phyloP scores from a whole-genome alignment of 1,284 basidiomycete genomes.

The Grifola frondosa region DNA sequence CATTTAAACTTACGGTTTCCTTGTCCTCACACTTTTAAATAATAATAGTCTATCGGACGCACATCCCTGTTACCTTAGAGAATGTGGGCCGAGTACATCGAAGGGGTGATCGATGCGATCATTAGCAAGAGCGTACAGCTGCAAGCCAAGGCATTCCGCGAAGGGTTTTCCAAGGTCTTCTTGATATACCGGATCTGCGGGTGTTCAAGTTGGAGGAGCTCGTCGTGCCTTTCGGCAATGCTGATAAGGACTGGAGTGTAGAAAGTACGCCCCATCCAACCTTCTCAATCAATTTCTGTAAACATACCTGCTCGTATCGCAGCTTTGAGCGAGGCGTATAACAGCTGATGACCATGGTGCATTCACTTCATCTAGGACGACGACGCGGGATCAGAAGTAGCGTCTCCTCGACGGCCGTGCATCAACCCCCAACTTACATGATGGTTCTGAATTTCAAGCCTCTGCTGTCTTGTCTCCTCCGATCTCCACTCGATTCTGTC shows the following conservation, averaged over 20 bases:
- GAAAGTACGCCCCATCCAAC: slow-evolving; percentile 72
- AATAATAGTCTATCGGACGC: too few species aligned
- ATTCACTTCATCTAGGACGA: too few species aligned
- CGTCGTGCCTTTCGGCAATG: slow-evolving; percentile 89
- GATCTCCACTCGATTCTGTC: too few species aligned
- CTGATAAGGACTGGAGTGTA: slow-evolving; percentile 88
- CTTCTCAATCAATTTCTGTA: slow-evolving; percentile 1
- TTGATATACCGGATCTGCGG: slow-evolving; percentile 82
- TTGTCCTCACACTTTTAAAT: background rate
- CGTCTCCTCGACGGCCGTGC: too few species aligned
- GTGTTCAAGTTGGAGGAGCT: slow-evolving; percentile 93
- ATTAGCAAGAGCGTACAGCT: slow-evolving; percentile 70
- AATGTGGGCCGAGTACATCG: slow-evolving; percentile 91
- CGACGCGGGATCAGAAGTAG: too few species aligned
- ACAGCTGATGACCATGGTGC: slow-evolving; percentile 99
- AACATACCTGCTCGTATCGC: slow-evolving; percentile 15
- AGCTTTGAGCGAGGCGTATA: slow-evolving; percentile 90
- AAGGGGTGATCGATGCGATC: slow-evolving; percentile 76
- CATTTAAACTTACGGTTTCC: background rate
- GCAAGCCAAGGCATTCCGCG: slow-evolving; percentile 84
- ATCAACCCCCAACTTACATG: too few species aligned
- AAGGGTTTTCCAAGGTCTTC: slow-evolving; percentile 92
- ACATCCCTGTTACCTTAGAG: slow-evolving; percentile 75
- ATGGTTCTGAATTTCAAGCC: too few species aligned
- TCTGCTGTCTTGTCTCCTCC: too few species aligned